Percentiles rank a stretch among this genome's conserved stretches.
phyloP scores from a whole-genome alignment of 2,329 filamentous ascomycete species.

The Calonectria leucothoes region DNA sequence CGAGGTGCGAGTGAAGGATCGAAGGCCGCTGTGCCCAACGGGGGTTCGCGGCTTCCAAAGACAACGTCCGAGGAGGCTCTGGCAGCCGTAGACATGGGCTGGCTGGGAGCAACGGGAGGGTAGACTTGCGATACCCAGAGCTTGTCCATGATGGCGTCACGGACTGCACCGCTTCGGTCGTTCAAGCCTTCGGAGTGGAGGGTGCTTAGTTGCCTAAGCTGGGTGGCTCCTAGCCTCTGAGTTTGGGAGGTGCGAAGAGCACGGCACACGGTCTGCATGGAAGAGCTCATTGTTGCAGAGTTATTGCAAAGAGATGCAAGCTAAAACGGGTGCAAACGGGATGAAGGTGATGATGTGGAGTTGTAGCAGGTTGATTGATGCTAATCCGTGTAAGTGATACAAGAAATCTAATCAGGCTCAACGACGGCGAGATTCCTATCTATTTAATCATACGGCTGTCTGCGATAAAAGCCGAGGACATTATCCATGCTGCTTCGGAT shows the following conservation, averaged over 20 bases:
- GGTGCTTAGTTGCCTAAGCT: slow-evolving; percentile 31
- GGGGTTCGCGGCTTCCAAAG: slow-evolving; percentile 32
- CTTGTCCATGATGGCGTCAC: slow-evolving; percentile 39
- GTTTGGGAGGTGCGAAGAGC: slow-evolving; percentile 21
- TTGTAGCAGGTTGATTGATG: background rate
- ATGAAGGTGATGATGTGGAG: background rate
- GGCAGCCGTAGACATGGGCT: background rate
- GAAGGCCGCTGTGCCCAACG: slow-evolving; percentile 35
- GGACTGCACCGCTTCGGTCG: slow-evolving; percentile 29
- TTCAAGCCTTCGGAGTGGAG: slow-evolving; percentile 25
- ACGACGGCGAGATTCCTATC: background rate
- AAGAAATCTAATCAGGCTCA: background rate
- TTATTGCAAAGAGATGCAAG: background rate
- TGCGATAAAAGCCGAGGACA: slow-evolving; percentile 1
- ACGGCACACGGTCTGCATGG: slow-evolving; percentile 35
- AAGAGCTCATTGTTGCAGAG: slow-evolving; percentile 30
- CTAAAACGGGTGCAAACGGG: background rate
- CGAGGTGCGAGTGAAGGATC: slow-evolving; percentile 36
- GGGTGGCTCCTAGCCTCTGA: slow-evolving; percentile 24
- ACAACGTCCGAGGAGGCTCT: slow-evolving; percentile 12
- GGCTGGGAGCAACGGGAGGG: slow-evolving; percentile 19
- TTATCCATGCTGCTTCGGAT: slow-evolving; percentile 6
- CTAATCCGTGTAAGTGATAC: background rate
- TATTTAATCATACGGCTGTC: background rate
- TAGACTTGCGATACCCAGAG: slow-evolving; percentile 26